Evolutionary conservation across 148 eudicot species (phyloP).

Genomic region (Vaccinium vitisidaea): DNA sequence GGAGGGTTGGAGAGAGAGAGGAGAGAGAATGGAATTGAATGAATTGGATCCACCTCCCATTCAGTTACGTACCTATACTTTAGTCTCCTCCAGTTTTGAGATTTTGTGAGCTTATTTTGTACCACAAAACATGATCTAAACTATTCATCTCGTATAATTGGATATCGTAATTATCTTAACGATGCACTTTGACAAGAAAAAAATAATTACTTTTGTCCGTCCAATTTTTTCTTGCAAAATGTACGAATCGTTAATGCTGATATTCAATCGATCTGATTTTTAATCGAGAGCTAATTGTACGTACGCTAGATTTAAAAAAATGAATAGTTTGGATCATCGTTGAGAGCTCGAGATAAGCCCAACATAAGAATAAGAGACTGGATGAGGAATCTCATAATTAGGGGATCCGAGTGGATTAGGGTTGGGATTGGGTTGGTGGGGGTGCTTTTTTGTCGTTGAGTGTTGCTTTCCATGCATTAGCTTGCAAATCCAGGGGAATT

Average conservation of each 20-base stretch:
- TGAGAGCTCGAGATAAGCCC: not conserved
- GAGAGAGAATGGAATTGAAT: not conserved
- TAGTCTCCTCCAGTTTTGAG: too few relatives aligned
- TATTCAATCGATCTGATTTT: not conserved
- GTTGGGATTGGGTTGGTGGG: not conserved
- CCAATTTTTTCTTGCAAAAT: not conserved
- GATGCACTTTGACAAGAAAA: not conserved
- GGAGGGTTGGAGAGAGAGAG: not conserved
- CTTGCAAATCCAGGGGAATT: not conserved
- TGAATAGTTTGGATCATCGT: not conserved
- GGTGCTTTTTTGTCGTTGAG: constrained; percentile 1
- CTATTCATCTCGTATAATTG: too few relatives aligned
- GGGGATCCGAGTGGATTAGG: not conserved
- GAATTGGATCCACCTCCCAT: not conserved
- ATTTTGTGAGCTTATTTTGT: too few relatives aligned
- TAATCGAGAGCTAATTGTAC: not conserved
- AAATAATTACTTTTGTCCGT: too few relatives aligned
- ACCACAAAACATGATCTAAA: not conserved
- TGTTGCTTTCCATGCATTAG: not conserved
- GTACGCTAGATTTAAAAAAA: not conserved
- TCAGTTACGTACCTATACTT: too few relatives aligned
- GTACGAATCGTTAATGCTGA: not conserved
- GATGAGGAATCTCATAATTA: not conserved
- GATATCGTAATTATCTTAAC: not conserved
- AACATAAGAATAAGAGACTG: not conserved